These are phyloP conservation scores for Chytridiales sp. DNA, from an alignment of 371 early-diverging fungal species.

Conservation along the genomic window DNA sequence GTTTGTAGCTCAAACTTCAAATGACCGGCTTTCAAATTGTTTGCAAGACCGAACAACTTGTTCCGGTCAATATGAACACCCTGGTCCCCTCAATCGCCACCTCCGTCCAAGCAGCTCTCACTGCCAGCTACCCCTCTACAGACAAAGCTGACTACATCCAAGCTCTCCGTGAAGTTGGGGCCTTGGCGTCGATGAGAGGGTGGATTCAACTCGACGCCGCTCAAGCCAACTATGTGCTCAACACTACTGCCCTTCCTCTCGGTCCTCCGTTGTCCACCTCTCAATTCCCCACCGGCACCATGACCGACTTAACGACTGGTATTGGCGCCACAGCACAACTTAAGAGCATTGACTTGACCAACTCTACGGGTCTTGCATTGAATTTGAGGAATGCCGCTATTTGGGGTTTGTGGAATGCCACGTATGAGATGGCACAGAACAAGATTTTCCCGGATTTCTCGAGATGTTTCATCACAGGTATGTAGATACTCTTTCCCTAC, in stretches of 20 bases:
- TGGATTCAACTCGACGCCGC: too few species aligned
- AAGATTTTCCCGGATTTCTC: conserved; percentile 10
- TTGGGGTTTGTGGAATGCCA: conserved; percentile 7
- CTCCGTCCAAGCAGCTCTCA: conserved; percentile 5
- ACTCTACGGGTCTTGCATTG: too few species aligned
- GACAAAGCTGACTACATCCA: not conserved
- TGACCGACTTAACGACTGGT: too few species aligned
- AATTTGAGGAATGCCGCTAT: not conserved
- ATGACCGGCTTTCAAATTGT: conserved; percentile 1
- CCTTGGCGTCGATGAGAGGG: not conserved
- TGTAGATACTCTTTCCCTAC: not conserved
- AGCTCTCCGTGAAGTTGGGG: not conserved
- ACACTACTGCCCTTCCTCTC: not conserved
- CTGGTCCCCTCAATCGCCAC: conserved; percentile 1
- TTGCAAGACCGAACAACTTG: conserved; percentile 1
- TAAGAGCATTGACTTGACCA: too few species aligned
- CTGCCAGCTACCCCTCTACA: not conserved
- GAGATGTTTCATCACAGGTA: conserved; percentile 17
- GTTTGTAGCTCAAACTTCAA: not conserved
- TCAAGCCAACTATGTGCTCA: too few species aligned
- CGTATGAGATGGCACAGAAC: not conserved
- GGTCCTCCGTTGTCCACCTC: conserved; percentile 1
- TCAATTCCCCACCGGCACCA: too few species aligned
- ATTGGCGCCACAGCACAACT: too few species aligned
- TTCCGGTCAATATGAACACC: conserved; percentile 11